Evolutionary conservation across 139 green algal genomes (phyloP), one percentile per base, ranked within the genome.

Genomic region (Chlamydomonas schloesseri): DNA sequence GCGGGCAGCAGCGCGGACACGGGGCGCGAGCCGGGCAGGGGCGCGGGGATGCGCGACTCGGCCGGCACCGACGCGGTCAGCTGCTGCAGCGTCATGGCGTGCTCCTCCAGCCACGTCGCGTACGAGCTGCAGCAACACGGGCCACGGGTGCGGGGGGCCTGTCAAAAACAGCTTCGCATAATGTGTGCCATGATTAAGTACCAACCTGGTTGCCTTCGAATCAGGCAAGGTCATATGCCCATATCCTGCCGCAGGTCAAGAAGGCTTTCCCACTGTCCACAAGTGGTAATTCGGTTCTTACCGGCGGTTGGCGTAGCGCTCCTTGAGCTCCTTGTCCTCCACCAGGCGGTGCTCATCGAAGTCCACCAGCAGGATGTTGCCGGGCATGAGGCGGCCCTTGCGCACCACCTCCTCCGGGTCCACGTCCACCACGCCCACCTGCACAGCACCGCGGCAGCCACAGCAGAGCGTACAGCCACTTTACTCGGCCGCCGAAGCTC

Each of bases 301-400:
- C 86, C 78, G 83, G 68, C 67, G 65, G 79, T 55, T 85, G 47
- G 79, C 65, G 65, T 70, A 85, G 31, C 79, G 79, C 79, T 82
- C 82, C 85, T 88, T 91, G 65, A 96, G 82, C 90, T 95, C 93
- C 79, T 94, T 90, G 88, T 98, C 96, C 86, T 94, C 90, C 47
- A 98, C 93, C 81, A 98, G 92, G 47, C 93, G 82, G 78, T 94
- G 91, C 70, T 95, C 90, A 76, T 99, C 95, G 91, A 99, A 98
- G 93, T 99, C 97, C 20, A 99, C 94, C 76, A 99, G 92, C 85
- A 99, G 95, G 92, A 99, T 98, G 91, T 99, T 99, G 69, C 97
- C 97, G 13, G 97, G 97, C 91, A 96, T 98, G n/a, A 99, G 94
- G 26, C 97, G 94, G 20, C 97, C 97, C 93, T 99, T 99, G 64